phyloP scores from a whole-genome alignment of 257 asterid genomes.

The Primulina huaijiensis region DNA sequence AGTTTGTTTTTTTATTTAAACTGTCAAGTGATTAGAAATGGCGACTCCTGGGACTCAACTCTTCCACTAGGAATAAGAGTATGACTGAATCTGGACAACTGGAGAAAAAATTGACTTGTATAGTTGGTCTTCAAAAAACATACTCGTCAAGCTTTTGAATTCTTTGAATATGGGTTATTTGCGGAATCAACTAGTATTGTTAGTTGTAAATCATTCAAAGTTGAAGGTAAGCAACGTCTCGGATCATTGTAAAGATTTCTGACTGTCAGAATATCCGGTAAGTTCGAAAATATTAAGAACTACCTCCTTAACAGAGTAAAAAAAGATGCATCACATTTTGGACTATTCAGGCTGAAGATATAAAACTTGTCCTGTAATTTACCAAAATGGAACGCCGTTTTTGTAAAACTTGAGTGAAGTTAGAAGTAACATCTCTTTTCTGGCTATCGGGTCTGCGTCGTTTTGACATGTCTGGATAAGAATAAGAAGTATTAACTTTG shows the following conservation, averaged over 20 bases:
- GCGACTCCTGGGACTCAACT: not conserved
- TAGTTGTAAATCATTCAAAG: not conserved
- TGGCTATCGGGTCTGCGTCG: not conserved
- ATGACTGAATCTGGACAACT: not conserved
- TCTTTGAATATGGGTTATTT: too few relatives aligned
- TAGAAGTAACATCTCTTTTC: not conserved
- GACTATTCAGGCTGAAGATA: too few relatives aligned
- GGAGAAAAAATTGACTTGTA: not conserved
- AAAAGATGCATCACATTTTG: too few relatives aligned
- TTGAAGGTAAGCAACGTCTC: not conserved
- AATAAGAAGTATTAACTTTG: not conserved
- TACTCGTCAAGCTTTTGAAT: not conserved
- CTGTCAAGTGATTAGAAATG: not conserved
- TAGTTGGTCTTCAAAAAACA: not conserved
- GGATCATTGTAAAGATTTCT: not conserved
- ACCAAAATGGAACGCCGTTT: not conserved
- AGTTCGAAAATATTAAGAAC: not conserved
- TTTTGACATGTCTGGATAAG: not conserved
- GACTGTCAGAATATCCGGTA: not conserved
- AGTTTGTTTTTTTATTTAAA: not conserved
- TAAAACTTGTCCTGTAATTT: too few relatives aligned
- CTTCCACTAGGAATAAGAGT: not conserved
- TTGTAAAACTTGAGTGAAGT: too few relatives aligned
- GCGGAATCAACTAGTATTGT: not conserved
- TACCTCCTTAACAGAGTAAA: not conserved